phyloP scores from a whole-genome alignment of 2,329 filamentous ascomycete genomes.

The Zasmidium citrigriseum region DNA sequence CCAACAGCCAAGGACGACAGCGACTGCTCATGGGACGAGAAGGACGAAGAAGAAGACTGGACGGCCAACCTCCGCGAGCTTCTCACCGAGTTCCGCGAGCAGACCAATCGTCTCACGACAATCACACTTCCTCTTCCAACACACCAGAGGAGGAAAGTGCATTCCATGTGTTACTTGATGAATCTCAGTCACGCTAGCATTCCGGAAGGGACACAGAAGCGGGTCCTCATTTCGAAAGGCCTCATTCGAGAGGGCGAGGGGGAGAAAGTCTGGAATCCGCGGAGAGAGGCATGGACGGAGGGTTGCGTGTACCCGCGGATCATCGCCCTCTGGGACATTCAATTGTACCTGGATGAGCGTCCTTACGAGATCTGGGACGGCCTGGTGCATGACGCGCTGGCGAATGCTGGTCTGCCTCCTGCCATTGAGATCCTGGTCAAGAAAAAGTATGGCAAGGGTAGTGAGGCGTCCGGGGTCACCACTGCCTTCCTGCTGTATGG shows the following conservation, averaged over 20 bases:
- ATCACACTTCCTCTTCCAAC: background rate
- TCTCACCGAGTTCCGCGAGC: background rate
- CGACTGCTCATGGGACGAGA: background rate
- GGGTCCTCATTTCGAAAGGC: background rate
- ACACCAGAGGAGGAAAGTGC: background rate
- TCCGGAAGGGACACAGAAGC: background rate
- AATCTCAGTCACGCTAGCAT: background rate
- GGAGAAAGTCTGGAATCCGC: background rate
- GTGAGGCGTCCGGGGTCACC: too few species aligned
- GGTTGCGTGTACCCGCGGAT: background rate
- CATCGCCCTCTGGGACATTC: background rate
- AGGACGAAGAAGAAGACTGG: background rate
- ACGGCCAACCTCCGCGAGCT: background rate
- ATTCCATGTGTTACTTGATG: background rate
- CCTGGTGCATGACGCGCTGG: too few species aligned
- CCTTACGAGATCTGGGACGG: too few species aligned
- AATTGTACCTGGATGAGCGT: too few species aligned
- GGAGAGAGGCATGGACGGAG: background rate
- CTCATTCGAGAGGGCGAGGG: background rate
- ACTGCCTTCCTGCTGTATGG: too few species aligned
- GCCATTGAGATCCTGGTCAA: too few species aligned
- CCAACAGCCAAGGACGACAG: too few species aligned
- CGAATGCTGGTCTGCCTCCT: too few species aligned
- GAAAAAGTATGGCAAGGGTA: too few species aligned
- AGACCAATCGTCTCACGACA: background rate